These are phyloP conservation scores for Darksidea phi DNA, from an alignment of 495 filamentous ascomycete genomes.

Conservation along the genomic window DNA sequence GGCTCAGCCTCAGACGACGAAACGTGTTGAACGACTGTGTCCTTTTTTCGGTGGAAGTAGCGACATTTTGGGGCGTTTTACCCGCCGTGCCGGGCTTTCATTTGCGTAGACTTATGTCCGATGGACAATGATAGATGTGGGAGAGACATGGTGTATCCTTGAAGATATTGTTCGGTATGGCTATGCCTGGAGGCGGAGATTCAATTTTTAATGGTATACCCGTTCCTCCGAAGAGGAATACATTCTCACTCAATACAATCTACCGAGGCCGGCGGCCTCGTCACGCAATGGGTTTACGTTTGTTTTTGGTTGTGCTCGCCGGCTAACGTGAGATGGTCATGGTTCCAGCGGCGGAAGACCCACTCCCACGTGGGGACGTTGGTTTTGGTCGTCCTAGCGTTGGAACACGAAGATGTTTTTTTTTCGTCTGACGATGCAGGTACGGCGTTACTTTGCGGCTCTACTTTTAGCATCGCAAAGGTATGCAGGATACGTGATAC, in stretches of 20 bases:
- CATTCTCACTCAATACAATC: neutral
- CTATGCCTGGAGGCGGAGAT: neutral
- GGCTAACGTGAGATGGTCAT: neutral
- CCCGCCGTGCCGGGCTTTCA: too few relatives aligned
- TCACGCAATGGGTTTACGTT: neutral
- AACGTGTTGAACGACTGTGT: slow-evolving; percentile 17
- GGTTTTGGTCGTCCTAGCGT: too few relatives aligned
- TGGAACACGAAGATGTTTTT: too few relatives aligned
- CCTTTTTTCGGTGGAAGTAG: neutral
- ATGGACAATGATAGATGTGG: neutral
- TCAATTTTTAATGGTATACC: slow-evolving; percentile 22
- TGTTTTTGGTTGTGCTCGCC: neutral
- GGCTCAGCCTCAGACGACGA: slow-evolving; percentile 8
- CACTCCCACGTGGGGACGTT: neutral
- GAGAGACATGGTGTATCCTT: slow-evolving; percentile 5
- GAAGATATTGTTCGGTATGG: neutral
- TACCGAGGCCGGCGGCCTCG: neutral
- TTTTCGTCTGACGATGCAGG: neutral
- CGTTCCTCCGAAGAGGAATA: neutral
- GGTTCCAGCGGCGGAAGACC: neutral
- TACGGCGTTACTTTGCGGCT: neutral
- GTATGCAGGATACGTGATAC: neutral
- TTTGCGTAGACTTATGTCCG: neutral
- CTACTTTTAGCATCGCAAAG: neutral
- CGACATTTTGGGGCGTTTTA: too few relatives aligned